phyloP scores from a whole-genome alignment of 768 basidiomycete genomes.

The Trametes elegans region DNA sequence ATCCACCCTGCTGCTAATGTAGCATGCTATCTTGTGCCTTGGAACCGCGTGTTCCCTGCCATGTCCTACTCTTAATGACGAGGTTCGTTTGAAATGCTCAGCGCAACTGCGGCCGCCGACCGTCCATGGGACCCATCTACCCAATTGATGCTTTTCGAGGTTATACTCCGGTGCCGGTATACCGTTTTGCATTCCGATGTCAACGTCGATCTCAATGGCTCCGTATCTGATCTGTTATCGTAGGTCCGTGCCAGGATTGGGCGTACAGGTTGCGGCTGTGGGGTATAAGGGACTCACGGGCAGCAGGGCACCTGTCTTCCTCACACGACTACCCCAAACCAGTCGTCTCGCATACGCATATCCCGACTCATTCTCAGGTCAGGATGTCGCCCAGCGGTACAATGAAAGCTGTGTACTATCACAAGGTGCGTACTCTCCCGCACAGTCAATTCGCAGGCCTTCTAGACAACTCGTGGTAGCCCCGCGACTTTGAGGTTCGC shows the following conservation, averaged over 20 bases:
- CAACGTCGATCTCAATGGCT: neutral
- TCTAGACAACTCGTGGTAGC: slow-evolving; percentile 35
- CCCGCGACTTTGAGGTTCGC: slow-evolving; percentile 63
- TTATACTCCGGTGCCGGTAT: neutral
- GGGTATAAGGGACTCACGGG: neutral
- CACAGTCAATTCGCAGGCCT: neutral
- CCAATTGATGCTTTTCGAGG: no score
- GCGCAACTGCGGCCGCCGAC: no score
- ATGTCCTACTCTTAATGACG: no score
- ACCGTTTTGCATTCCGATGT: neutral
- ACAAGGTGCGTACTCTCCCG: slow-evolving; percentile 15
- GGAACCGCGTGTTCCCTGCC: no score
- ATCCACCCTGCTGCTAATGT: no score
- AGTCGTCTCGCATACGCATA: neutral
- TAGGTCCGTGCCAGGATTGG: no score
- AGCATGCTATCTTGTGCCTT: no score
- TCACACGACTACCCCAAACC: no score
- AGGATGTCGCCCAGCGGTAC: neutral
- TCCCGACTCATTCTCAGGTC: neutral
- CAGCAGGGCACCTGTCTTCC: no score
- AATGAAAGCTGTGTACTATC: slow-evolving; percentile 22
- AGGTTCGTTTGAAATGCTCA: no score
- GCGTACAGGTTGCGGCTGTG: no score
- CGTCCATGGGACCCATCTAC: no score
- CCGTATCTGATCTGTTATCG: neutral